Conservation (phyloP, 2,329 filamentous ascomycete species). For the Talaromyces marneffei region DNA sequence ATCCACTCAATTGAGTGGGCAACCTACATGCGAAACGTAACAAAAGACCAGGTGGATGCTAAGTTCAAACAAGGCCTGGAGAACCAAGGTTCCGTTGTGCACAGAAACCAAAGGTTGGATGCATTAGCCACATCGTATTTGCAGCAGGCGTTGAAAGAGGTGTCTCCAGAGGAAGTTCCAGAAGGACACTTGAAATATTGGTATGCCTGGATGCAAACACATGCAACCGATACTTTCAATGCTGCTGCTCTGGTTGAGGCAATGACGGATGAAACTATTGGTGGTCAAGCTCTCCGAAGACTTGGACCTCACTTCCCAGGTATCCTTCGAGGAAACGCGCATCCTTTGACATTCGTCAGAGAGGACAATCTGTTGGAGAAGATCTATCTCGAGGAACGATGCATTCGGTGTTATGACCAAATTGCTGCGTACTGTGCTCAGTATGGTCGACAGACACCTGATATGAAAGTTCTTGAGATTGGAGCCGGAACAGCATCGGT, state of each 20-base stretch:
- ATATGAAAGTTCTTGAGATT: constrained; percentile 34
- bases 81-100: neutral
- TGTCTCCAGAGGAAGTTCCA: neutral
- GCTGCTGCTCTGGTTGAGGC: neutral
- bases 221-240: neutral
- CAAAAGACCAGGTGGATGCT: neutral
- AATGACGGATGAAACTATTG: neutral
- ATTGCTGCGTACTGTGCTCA: neutral
- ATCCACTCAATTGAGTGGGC: neutral
- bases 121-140: neutral
- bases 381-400: neutral
- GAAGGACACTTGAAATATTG: neutral
- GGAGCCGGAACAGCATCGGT: neutral
- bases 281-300: neutral
- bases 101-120: neutral
- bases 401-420: neutral
- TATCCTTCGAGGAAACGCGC: neutral
- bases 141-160: neutral
- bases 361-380: neutral
- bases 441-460: constrained; percentile 23
- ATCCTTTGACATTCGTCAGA: neutral
- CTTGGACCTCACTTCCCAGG: neutral
- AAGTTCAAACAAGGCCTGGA: neutral
- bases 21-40: neutral
- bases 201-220: neutral